Base-by-base conservation (phyloP, 2,329 filamentous ascomycete genomes). In the Sodiomyces alkalinus region DNA sequence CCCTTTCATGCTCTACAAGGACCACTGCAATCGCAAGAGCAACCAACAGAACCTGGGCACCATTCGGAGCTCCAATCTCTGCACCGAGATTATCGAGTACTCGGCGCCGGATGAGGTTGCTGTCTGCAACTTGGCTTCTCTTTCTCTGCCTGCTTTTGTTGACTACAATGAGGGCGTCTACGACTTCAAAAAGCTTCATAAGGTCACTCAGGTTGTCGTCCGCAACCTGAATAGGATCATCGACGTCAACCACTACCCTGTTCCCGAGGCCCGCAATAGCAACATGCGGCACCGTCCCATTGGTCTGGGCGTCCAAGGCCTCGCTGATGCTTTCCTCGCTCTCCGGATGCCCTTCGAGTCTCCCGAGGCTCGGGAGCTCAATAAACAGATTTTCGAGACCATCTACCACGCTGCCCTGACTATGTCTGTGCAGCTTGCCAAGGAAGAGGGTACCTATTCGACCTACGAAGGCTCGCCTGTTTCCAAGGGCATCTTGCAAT, bases 21-120 rank as follows among this genome's bases (percentile, higher is more conserved):
- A 98, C 59, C 71, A 77, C 48, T 87, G 80, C 74, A 98, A 98
- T 73, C 75, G 75, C 55, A 98, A 98, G 79, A 94, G 86, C 68
- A 98, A 98, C 72, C 90, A 98, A 65, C 96, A 98, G 78, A 98
- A 98, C 60, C 69, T 98, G 18, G 90, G 90, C 41, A 94, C 86
- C 37, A 98, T 98, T 46, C 85, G 85, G 56, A 94, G 83, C 68
- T 98, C 90, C 48, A 98, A 98, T 58, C 68, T 98, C 27, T 98
- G 90, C 74, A 96, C 87, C 28, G 90, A 98, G 60, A 98, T 98
- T 45, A 72, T 98, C 40, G 90, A 98, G 64, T 98, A 94, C 66
- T 92, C 68, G 40, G 83, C 90, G 19, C 87, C 90, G 19, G 90
- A 98, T 56, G 90, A 98, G 69, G 90, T 98, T 28, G 90, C 90